A percentile compares a stretch with the other conserved stretches of the same genome.
phyloP scores from a whole-genome alignment of 2,329 filamentous ascomycete genomes.

The Teratosphaeria nubilosa region DNA sequence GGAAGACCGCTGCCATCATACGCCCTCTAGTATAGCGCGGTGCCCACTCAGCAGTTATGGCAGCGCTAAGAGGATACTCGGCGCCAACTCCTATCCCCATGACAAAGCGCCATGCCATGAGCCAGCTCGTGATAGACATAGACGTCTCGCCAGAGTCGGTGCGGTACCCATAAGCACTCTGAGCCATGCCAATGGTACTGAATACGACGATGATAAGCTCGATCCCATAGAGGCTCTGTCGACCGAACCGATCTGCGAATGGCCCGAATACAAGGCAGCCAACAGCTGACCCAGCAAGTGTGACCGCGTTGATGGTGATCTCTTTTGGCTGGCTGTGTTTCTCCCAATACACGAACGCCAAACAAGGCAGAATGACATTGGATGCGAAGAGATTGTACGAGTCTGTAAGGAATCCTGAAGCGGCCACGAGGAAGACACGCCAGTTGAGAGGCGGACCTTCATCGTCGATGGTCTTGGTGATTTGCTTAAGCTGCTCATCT shows the following conservation, averaged over 20 bases:
- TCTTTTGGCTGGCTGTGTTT: constrained; percentile 15
- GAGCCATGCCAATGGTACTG: constrained; percentile 29
- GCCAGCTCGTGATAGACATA: constrained; percentile 30
- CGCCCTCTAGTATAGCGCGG: constrained; percentile 27
- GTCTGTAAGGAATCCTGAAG: constrained; percentile 32
- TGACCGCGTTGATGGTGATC: constrained; percentile 29
- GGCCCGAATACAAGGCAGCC: constrained; percentile 30
- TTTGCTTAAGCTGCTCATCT: neutral
- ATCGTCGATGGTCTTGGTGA: constrained; percentile 5
- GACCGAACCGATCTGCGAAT: constrained; percentile 28
- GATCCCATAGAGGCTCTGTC: constrained; percentile 31
- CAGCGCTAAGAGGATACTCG: constrained; percentile 22
- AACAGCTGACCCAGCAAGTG: constrained; percentile 29
- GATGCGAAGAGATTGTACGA: constrained; percentile 30
- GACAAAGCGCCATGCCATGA: constrained; percentile 30
- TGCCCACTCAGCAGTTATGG: constrained; percentile 31
- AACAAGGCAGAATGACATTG: constrained; percentile 31
- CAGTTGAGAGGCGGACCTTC: constrained; percentile 10
- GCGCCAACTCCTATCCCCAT: constrained; percentile 32
- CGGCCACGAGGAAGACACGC: constrained; percentile 29
- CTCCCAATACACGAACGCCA: constrained; percentile 30
- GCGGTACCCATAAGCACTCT: constrained; percentile 23
- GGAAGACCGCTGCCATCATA: constrained; percentile 34
- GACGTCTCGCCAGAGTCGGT: constrained; percentile 16
- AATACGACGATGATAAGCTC: constrained; percentile 33